These are phyloP conservation scores for Ustilago esculenta DNA, from an alignment of 1,284 basidiomycete genomes.

Conservation along the genomic window DNA sequence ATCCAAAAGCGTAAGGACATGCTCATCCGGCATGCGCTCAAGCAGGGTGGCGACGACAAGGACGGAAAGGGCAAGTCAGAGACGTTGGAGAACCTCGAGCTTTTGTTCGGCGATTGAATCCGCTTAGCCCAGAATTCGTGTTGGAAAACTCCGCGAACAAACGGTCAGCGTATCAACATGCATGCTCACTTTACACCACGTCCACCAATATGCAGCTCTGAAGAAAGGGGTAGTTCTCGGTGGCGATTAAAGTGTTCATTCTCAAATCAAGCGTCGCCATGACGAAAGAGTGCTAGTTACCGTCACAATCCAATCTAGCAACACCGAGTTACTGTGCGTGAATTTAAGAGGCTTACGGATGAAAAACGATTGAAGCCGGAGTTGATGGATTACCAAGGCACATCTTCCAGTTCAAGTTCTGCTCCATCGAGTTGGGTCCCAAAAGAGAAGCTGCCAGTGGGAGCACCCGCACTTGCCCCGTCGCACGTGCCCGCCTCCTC, in stretches of 20 bases:
- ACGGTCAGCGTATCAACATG: no score
- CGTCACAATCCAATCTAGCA: no score
- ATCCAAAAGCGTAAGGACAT: conserved; percentile 95
- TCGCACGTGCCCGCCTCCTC: background rate
- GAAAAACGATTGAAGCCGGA: no score
- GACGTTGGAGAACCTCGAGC: conserved; percentile 57
- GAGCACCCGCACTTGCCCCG: background rate
- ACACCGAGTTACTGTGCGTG: no score
- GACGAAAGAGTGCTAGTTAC: no score
- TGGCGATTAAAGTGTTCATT: no score
- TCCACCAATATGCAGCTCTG: no score
- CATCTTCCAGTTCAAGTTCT: conserved; percentile 29
- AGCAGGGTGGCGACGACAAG: background rate
- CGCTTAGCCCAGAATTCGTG: no score
- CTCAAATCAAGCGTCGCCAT: no score
- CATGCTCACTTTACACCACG: no score
- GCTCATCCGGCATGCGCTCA: conserved; percentile 74
- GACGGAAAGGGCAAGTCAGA: conserved; percentile 31
- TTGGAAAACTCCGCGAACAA: background rate
- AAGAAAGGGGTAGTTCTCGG: no score
- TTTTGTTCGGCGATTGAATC: conserved; percentile 50
- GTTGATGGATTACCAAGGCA: conserved; percentile 32
- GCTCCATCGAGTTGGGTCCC: conserved; percentile 3
- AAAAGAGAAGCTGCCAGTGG: conserved; percentile 12
- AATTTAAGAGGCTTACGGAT: no score